Conservation (phyloP, 768 basidiomycete genomes). For the Gyrodon lividus region DNA sequence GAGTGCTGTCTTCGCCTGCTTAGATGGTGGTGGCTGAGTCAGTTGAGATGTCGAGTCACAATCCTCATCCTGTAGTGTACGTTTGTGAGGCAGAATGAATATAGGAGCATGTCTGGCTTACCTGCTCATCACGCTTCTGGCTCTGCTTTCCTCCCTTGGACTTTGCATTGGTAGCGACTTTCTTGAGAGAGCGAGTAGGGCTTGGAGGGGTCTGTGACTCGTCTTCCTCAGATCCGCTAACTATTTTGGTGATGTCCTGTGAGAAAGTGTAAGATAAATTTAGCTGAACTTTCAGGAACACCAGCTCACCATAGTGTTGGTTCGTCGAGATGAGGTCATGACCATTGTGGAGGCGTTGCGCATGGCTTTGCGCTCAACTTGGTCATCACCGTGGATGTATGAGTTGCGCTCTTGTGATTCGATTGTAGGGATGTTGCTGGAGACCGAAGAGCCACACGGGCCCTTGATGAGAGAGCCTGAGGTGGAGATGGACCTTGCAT, state of each 20-base stretch:
- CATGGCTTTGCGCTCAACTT: background rate
- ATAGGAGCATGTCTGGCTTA: too few species aligned
- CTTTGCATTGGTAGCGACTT: too few species aligned
- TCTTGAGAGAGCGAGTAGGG: too few species aligned
- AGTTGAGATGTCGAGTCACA: too few species aligned
- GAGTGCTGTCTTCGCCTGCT: too few species aligned
- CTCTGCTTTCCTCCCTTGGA: too few species aligned
- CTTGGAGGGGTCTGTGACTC: background rate
- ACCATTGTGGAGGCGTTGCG: background rate
- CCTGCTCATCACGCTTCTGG: too few species aligned
- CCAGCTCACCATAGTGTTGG: background rate
- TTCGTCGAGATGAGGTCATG: background rate
- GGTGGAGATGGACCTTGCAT: background rate
- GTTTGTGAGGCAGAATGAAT: too few species aligned
- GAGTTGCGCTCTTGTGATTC: background rate
- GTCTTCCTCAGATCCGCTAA: background rate
- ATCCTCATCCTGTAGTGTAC: too few species aligned
- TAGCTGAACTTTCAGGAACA: background rate
- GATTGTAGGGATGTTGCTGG: background rate
- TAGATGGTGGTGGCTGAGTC: too few species aligned
- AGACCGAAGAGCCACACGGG: background rate
- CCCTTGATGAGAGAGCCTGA: background rate
- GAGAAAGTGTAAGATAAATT: background rate
- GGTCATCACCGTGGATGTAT: background rate
- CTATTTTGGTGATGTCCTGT: background rate